Percentiles rank a stretch among this genome's conserved stretches.
Evolutionary conservation across 2,329 filamentous ascomycete species (phyloP).

Genomic region (Scedosporium dehoogii): DNA sequence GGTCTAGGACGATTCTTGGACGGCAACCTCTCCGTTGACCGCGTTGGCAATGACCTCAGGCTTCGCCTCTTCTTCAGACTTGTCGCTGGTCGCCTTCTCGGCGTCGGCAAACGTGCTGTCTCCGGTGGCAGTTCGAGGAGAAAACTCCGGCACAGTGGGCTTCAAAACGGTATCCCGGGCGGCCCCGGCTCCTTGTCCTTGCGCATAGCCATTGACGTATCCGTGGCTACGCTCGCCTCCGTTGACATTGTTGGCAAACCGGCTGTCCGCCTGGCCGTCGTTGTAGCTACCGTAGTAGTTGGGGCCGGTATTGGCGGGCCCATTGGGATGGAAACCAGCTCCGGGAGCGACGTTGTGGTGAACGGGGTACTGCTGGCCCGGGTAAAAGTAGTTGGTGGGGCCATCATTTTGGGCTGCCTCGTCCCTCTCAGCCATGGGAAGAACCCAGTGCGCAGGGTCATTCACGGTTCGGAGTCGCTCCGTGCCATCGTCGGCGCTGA

Average conservation of each 20-base stretch:
- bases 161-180: constrained; percentile 23
- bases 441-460: constrained; percentile 72
- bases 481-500: constrained; percentile 59
- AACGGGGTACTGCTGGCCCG: constrained; percentile 1
- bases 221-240: constrained; percentile 18
- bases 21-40: neutral
- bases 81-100: neutral
- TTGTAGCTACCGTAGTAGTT: constrained; percentile 7
- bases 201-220: constrained; percentile 8
- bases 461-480: constrained; percentile 69
- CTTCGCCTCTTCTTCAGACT: neutral
- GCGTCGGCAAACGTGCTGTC: neutral
- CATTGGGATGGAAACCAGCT: constrained; percentile 8
- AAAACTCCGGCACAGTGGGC: constrained; percentile 29
- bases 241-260: neutral
- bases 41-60: neutral
- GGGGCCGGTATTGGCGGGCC: neutral
- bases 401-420: constrained; percentile 66
- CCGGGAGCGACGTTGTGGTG: constrained; percentile 18
- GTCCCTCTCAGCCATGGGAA: constrained; percentile 62
- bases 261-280: neutral
- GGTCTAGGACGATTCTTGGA: neutral
- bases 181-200: constrained; percentile 24
- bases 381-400: constrained; percentile 28
- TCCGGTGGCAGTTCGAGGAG: constrained; percentile 14